These are phyloP conservation scores for Boletus bicolor DNA, from an alignment of 768 basidiomycete genomes.

Conservation along the genomic window DNA sequence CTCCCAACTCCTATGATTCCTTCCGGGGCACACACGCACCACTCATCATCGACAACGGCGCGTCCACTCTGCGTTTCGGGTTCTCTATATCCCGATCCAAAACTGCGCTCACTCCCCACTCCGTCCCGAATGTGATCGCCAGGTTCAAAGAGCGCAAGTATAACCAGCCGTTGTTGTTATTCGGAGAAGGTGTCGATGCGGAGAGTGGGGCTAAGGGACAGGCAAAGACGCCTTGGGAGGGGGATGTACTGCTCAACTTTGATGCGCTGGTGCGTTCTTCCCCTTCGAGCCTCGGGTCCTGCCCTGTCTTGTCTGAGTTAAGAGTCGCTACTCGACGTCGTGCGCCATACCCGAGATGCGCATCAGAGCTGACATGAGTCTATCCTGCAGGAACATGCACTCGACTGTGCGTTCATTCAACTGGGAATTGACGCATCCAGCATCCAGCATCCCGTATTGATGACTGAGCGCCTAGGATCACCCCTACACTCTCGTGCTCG, in stretches of 20 bases:
- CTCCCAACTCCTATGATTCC: slow-evolving; percentile 46
- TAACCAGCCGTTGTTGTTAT: slow-evolving; percentile 79
- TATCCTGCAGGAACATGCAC: slow-evolving; percentile 78
- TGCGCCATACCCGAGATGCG: neutral
- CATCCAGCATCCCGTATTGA: slow-evolving; percentile 85
- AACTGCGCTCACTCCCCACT: slow-evolving; percentile 41
- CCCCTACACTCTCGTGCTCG: slow-evolving; percentile 85
- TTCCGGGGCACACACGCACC: slow-evolving; percentile 55
- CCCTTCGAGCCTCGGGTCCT: neutral
- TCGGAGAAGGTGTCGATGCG: slow-evolving; percentile 82
- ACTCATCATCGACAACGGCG: slow-evolving; percentile 87
- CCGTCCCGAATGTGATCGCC: slow-evolving; percentile 69
- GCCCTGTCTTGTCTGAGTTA: neutral
- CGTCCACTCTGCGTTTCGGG: slow-evolving; percentile 78
- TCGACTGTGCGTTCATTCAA: slow-evolving; percentile 88
- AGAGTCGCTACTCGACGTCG: slow-evolving; percentile 4
- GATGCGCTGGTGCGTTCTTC: slow-evolving; percentile 79
- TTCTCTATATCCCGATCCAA: slow-evolving; percentile 54
- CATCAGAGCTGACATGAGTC: neutral
- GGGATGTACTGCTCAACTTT: slow-evolving; percentile 86
- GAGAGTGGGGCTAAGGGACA: slow-evolving; percentile 83
- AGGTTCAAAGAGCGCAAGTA: slow-evolving; percentile 88
- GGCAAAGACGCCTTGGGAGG: slow-evolving; percentile 86
- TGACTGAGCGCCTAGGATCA: slow-evolving; percentile 89
- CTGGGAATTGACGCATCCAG: slow-evolving; percentile 76